A percentile compares a stretch with the other conserved stretches of the same genome.
Conservation (phyloP, 768 basidiomycete species). For the Tricholoma terreum region DNA sequence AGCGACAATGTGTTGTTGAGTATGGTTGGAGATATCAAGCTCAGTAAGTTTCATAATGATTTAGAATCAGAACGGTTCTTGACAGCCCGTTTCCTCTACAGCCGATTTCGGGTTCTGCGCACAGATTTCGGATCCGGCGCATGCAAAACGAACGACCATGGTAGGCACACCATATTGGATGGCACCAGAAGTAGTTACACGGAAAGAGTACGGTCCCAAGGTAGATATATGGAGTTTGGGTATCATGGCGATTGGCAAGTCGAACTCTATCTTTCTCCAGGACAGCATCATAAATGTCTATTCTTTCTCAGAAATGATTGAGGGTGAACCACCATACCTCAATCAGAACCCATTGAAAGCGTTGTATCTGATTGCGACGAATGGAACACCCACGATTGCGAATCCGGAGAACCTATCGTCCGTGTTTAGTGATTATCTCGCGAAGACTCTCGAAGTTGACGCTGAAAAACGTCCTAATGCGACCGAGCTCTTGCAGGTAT, state of each 20-base stretch:
- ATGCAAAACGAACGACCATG: slow-evolving; percentile 95
- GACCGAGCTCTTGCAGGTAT: slow-evolving; percentile 71
- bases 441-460: slow-evolving; percentile 88
- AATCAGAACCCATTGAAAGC: slow-evolving; percentile 98
- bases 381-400: slow-evolving; percentile 94
- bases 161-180: slow-evolving; percentile 99
- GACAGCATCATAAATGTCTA: neutral
- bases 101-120: slow-evolving; percentile 99
- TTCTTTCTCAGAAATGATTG: slow-evolving; percentile 80
- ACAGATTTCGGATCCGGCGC: slow-evolving; percentile 86
- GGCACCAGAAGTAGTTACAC: slow-evolving; percentile 97
- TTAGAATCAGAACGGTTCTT: neutral
- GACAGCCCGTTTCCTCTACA: slow-evolving; percentile 27
- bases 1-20: slow-evolving; percentile 94
- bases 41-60: slow-evolving; percentile 66
- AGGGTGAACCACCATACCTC: slow-evolving; percentile 94
- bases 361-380: slow-evolving; percentile 95
- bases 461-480: slow-evolving; percentile 92
- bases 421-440: slow-evolving; percentile 87
- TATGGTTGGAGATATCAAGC: slow-evolving; percentile 93
- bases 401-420: slow-evolving; percentile 75
- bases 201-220: slow-evolving; percentile 96
- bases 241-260: slow-evolving; percentile 91
- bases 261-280: slow-evolving; percentile 2
- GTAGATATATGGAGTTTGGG: slow-evolving; percentile 98